phyloP scores from a whole-genome alignment of 2,329 filamentous ascomycete species.

The Xylariaceae sp. region DNA sequence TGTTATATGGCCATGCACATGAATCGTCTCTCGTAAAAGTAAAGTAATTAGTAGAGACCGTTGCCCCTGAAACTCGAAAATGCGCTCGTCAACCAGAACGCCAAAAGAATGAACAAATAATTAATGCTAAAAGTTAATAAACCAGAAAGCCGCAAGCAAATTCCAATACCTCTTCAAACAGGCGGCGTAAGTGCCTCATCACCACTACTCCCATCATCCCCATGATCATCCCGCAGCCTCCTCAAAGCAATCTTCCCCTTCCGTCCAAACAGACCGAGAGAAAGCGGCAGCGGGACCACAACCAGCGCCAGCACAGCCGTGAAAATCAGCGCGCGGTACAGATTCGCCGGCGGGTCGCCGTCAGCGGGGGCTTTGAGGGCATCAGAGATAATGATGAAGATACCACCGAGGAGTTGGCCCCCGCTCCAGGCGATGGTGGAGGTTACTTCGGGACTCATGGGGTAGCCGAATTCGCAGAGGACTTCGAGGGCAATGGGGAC shows the following conservation, averaged over 20 bases:
- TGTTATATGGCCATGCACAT: no score
- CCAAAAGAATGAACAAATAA: no score
- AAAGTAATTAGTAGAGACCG: no score
- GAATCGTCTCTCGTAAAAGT: no score
- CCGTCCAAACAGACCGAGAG: slow-evolving; percentile 65
- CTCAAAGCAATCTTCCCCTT: slow-evolving; percentile 45
- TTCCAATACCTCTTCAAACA: not conserved
- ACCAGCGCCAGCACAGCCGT: slow-evolving; percentile 64
- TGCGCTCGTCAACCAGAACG: no score
- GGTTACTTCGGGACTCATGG: slow-evolving; percentile 78
- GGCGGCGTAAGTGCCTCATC: not conserved
- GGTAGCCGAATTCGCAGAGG: slow-evolving; percentile 80
- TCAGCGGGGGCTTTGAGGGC: slow-evolving; percentile 56
- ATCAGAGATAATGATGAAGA: slow-evolving; percentile 80
- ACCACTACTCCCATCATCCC: not conserved
- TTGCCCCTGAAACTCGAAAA: no score
- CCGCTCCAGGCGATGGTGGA: slow-evolving; percentile 79
- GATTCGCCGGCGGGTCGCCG: slow-evolving; percentile 60
- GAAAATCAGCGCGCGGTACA: slow-evolving; percentile 73
- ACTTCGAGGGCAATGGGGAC: slow-evolving; percentile 84
- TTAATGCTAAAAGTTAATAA: no score
- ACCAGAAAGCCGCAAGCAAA: no score
- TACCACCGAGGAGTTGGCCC: slow-evolving; percentile 77
- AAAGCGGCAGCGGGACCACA: slow-evolving; percentile 62
- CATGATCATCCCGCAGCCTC: slow-evolving; percentile 43